phyloP scores from a whole-genome alignment of 768 basidiomycete species.

The Naganishia vaughanmartiniae region DNA sequence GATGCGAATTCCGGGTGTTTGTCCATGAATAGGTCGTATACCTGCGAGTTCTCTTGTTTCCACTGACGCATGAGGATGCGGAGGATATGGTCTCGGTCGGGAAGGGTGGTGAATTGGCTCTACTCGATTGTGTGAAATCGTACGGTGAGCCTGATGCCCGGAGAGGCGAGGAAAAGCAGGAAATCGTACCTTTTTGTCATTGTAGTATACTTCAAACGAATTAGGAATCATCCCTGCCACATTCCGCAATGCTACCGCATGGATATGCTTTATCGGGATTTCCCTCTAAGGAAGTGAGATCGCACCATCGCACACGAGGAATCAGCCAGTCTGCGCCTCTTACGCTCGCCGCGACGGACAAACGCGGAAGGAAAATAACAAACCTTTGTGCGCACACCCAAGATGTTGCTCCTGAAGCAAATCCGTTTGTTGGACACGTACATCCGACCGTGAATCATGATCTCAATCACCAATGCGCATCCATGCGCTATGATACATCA shows the following conservation, averaged over 20 bases:
- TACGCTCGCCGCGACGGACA: background rate
- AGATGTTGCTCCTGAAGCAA: conserved; percentile 37
- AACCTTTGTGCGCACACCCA: conserved; percentile 38
- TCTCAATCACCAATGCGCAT: conserved; percentile 36
- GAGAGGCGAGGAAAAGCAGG: background rate
- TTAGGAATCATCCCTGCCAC: conserved; percentile 40
- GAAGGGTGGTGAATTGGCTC: conserved; percentile 35
- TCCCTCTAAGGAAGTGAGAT: conserved; percentile 14
- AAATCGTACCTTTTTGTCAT: conserved; percentile 10
- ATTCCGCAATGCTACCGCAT: conserved; percentile 32
- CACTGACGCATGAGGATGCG: conserved; percentile 34
- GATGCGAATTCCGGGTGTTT: conserved; percentile 17
- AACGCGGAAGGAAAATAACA: background rate
- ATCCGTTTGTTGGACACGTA: conserved; percentile 32
- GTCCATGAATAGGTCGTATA: conserved; percentile 29
- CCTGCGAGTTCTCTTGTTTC: conserved; percentile 27
- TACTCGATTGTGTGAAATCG: background rate
- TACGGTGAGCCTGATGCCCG: background rate
- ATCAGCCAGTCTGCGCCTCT: background rate
- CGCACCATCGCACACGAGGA: too few relatives aligned
- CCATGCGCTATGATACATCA: conserved; percentile 30
- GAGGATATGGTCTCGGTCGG: conserved; percentile 33
- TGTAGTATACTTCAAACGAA: conserved; percentile 33
- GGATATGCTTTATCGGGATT: conserved; percentile 32
- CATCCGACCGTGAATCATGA: conserved; percentile 40